Evolutionary conservation across 139 green algal genomes (phyloP), one percentile per base, ranked within the genome.

Genomic region (Tetraselmis striata): DNA sequence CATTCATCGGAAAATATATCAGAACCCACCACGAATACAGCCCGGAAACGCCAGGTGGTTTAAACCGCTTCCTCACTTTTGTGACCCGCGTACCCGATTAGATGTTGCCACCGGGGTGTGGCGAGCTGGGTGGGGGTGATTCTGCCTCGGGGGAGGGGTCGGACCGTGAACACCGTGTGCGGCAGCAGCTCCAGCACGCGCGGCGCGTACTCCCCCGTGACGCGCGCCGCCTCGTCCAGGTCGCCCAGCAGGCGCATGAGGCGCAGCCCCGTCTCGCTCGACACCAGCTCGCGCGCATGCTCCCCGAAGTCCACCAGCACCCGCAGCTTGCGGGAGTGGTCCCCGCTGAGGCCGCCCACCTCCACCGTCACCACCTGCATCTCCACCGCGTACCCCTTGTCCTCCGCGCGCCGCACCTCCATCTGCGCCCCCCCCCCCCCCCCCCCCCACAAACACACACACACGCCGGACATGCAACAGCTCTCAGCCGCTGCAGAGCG

Each of bases 221-320:
- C 32, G 32, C 45, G 45, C 45, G 45, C 45, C 18, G 18, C 45
- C 18, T 67, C 45, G 45, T 67, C 45, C 45, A 67, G 45, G 32
- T 93, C 78, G 0, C 86, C 88, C 30, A 98, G 88, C 31, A 86
- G 59, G 30, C 90, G 77, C 81, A 98, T 77, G 80, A 98, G 84
- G 29, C 84, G 77, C 76, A 98, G 81, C 2, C 86, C 94, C 27
- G 96, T 86, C 83, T 99, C 95, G 1, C 83, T 81, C 2, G 89
- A 95, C 31, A 99, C 93, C 29, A 94, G 90, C 90, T 99, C 96
- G 0, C 96, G 87, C 0, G 91, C 96, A 87, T 99, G 96, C 86
- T 99, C 90, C 1, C 95, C 96, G 92, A 97, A 99, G 82, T 95
- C 91, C 59, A 94, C 59, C 45, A 94, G 85, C 29, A 93, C 31